Evolutionary conservation across 495 filamentous ascomycete species (phyloP).

Genomic region (Bacidia gigantensis): DNA sequence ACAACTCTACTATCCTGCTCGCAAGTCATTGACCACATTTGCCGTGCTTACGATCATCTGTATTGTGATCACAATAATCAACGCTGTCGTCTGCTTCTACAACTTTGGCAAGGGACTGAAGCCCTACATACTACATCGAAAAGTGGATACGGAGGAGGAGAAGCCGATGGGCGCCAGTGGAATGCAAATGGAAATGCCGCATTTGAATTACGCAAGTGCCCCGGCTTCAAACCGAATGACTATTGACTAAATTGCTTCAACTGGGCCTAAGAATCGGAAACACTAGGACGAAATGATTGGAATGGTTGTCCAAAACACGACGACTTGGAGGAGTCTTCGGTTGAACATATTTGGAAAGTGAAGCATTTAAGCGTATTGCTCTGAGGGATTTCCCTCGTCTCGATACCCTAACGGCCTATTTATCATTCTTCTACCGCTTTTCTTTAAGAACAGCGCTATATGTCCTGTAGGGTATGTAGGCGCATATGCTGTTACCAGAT

Average conservation of each 20-base stretch:
- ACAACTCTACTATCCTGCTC: slow-evolving; percentile 53
- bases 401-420: slow-evolving; percentile 1
- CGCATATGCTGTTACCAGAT: not conserved
- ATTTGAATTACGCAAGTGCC: slow-evolving; percentile 27
- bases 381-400: not conserved
- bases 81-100: slow-evolving; percentile 69
- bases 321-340: not conserved
- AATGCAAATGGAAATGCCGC: slow-evolving; percentile 46
- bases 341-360: not conserved
- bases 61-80: slow-evolving; percentile 78
- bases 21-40: slow-evolving; percentile 75
- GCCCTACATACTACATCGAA: slow-evolving; percentile 61
- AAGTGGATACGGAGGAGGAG: slow-evolving; percentile 48
- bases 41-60: slow-evolving; percentile 82
- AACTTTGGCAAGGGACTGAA: slow-evolving; percentile 91
- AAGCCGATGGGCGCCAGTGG: slow-evolving; percentile 34
- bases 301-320: too few relatives aligned
- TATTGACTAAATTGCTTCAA: slow-evolving; percentile 48
- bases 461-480: not conserved
- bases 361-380: not conserved
- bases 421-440: not conserved
- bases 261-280: too few relatives aligned
- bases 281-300: too few relatives aligned
- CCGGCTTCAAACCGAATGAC: slow-evolving; percentile 66
- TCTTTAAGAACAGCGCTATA: not conserved